Evolutionary conservation across 1,284 basidiomycete species (phyloP), one percentile per base, ranked within the genome.

Genomic region (Puccinia sorghi): DNA sequence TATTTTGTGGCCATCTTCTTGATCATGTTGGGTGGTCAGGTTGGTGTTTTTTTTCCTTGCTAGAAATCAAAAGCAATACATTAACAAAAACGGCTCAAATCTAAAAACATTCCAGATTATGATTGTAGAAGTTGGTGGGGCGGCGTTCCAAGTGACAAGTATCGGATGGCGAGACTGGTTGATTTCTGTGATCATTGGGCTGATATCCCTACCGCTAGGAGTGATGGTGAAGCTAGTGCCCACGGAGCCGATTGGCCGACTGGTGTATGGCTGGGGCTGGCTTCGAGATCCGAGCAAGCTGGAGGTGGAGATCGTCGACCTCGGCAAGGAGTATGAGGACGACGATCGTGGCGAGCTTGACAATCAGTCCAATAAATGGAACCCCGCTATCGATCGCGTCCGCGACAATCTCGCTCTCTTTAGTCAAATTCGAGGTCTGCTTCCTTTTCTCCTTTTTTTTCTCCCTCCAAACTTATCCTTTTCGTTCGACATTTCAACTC

Each of bases 101-200:
- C 2, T 4, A 32, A 32, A 32, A 32, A 32, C 32, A 32, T 32
- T 73, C 3, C 72, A 81, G 63, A 72, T 81, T 37, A 64, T 81
- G 61, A 81, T 81, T 13, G 81, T 81, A 27, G 79, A 80, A 57
- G 52, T 81, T 17, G 81, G 81, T 11, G 81, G 81, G 13, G 80
- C 81, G 7, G 81, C 81, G 32, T 81, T 81, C 67, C 90, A 91
- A 82, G 96, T 98, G n/a, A 90, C 89, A 0, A 87, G 84, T 6
- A 90, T 98, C 72, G 86, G 86, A 70, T 92, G 91, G 41, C 89
- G 89, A 56, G 93, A 97, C 85, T 99, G 97, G 97, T 94, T 89
- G 70, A 93, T 98, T 81, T 93, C 92, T 0, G 86, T 99, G 72
- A 90, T 92, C 32, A 88, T 97, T 67, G 97, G 96, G 56, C 82